Conservation (phyloP, 306 rosid genomes). For the Casuarina cunninghamiana region DNA sequence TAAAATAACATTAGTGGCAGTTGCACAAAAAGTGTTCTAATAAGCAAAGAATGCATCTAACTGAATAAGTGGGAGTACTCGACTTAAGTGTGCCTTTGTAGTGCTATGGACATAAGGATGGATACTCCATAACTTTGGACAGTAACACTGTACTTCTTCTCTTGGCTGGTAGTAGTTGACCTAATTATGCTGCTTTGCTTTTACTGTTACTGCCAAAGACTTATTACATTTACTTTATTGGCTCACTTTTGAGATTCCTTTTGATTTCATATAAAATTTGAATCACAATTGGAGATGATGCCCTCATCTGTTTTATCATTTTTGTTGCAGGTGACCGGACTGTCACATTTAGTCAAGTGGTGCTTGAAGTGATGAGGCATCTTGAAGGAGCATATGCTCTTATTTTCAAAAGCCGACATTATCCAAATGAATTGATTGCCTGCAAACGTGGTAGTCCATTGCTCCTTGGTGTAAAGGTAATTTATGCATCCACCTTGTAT, state of each 20-base stretch:
- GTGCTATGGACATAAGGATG: background rate
- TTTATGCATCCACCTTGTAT: slow-evolving; percentile 17
- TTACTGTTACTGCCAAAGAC: background rate
- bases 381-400: slow-evolving; percentile 99
- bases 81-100: background rate
- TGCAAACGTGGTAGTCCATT: slow-evolving; percentile 99
- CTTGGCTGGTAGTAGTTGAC: background rate
- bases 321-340: slow-evolving; percentile 63
- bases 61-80: background rate
- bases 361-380: slow-evolving; percentile 98
- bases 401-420: slow-evolving; percentile 86
- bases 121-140: background rate
- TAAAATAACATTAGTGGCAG: background rate
- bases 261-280: slow-evolving; percentile 9
- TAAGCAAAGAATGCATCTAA: background rate
- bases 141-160: background rate
- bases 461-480: slow-evolving; percentile 91
- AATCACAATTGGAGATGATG: slow-evolving; percentile 22
- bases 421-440: slow-evolving; percentile 96
- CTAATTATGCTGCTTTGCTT: background rate
- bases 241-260: slow-evolving; percentile 4
- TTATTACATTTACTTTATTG: slow-evolving; percentile 1
- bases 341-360: slow-evolving; percentile 93
- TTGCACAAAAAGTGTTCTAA: background rate
- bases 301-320: slow-evolving; percentile 34